Percentiles rank a stretch among this genome's conserved stretches.
phyloP scores from a whole-genome alignment of 169 alveolate species.

The Nephromyces sp. region DNA sequence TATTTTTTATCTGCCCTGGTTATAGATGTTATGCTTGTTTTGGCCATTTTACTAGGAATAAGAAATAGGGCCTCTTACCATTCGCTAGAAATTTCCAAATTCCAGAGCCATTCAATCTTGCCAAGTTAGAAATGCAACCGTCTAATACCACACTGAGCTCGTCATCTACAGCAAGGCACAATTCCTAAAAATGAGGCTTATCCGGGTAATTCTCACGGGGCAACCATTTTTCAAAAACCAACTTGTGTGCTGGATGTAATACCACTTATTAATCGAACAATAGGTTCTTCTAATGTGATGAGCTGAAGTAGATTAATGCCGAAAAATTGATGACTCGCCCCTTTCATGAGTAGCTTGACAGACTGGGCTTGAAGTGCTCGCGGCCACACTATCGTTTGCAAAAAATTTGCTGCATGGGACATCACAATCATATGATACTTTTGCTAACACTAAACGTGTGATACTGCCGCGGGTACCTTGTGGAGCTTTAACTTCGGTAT shows the following conservation, averaged over 20 bases:
- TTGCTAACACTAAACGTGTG: too few relatives aligned
- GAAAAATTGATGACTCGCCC: conserved; percentile 60
- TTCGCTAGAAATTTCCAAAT: conserved; percentile 25
- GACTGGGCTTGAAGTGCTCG: conserved; percentile 52
- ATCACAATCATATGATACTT: too few relatives aligned
- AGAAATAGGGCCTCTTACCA: conserved; percentile 9
- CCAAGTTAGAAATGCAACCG: not conserved
- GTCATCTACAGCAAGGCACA: not conserved
- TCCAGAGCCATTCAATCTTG: conserved; percentile 18
- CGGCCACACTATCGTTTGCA: conserved; percentile 49
- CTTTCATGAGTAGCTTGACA: conserved; percentile 59
- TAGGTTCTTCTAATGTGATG: conserved; percentile 62
- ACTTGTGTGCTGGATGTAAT: conserved; percentile 57
- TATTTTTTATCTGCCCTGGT: conserved; percentile 33
- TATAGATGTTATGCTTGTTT: not conserved
- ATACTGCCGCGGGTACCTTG: too few relatives aligned
- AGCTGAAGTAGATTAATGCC: conserved; percentile 71
- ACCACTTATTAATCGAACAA: conserved; percentile 69
- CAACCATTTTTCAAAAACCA: not conserved
- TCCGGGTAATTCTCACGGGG: not conserved
- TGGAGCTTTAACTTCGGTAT: too few relatives aligned
- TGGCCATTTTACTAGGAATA: not conserved
- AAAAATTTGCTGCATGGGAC: conserved; percentile 41
- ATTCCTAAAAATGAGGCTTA: not conserved
- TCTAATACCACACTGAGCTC: not conserved